Percentiles rank a stretch among this genome's conserved stretches.
Conservation (phyloP, 2,329 filamentous ascomycete species). For the Escovopsis weberi region DNA sequence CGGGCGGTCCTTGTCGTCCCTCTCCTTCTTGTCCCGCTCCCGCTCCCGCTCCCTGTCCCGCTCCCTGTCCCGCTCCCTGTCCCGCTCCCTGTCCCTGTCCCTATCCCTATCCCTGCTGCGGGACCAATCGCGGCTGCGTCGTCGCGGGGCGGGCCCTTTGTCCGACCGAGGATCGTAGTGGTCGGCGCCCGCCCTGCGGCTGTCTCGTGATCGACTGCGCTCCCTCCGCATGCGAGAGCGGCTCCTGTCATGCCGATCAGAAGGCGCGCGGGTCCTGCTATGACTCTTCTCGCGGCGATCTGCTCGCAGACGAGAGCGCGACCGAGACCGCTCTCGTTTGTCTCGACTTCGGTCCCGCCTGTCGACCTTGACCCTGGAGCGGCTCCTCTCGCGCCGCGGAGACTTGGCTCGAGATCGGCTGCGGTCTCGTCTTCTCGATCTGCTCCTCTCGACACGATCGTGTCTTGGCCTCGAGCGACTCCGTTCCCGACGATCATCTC, state of each 20-base stretch:
- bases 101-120: conserved; percentile 11
- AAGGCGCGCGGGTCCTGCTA: conserved; percentile 17
- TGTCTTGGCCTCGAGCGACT: conserved; percentile 20
- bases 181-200: conserved; percentile 9
- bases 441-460: conserved; percentile 21
- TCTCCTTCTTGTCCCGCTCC: conserved; percentile 11
- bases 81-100: conserved; percentile 13
- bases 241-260: conserved; percentile 18
- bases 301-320: conserved; percentile 11
- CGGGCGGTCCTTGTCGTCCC: conserved; percentile 12
- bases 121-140: conserved; percentile 14
- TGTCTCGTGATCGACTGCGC: conserved; percentile 11
- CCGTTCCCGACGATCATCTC: conserved; percentile 17
- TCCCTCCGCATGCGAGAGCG: conserved; percentile 8
- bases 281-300: conserved; percentile 19
- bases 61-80: conserved; percentile 15
- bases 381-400: conserved; percentile 22
- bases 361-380: conserved; percentile 18
- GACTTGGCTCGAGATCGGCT: conserved; percentile 24
- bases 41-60: conserved; percentile 18
- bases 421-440: conserved; percentile 21
- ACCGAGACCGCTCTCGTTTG: conserved; percentile 15
- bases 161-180: conserved; percentile 9
- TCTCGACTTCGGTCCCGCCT: conserved; percentile 20
- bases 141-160: conserved; percentile 10